phyloP scores from a whole-genome alignment of 2,329 filamentous ascomycete genomes.

The Verticillium dahliae region DNA sequence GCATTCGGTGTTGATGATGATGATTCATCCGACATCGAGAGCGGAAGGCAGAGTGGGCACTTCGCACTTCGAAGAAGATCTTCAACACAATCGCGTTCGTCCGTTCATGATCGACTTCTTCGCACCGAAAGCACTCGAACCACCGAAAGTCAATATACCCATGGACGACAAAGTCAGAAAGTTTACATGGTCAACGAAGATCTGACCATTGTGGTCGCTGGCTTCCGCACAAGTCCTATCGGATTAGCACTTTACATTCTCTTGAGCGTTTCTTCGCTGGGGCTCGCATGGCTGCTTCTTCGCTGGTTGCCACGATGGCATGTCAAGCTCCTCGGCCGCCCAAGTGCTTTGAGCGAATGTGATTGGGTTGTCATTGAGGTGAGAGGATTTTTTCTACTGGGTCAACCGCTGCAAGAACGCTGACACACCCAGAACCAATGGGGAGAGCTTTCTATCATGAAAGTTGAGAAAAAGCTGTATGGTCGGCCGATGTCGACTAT shows the following conservation, averaged over 20 bases:
- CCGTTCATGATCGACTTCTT: constrained; percentile 58
- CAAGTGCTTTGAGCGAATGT: constrained; percentile 64
- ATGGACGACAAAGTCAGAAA: constrained; percentile 73
- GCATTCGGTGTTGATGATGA: constrained; percentile 32
- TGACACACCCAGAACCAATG: constrained; percentile 68
- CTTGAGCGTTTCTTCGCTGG: constrained; percentile 66
- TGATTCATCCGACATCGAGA: constrained; percentile 28
- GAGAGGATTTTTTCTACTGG: constrained; percentile 17
- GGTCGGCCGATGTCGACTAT: constrained; percentile 52
- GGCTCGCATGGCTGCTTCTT: constrained; percentile 76
- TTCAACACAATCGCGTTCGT: constrained; percentile 51
- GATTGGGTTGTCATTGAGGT: constrained; percentile 90
- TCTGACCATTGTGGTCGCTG: constrained; percentile 86
- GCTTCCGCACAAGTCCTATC: constrained; percentile 70
- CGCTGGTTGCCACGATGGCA: constrained; percentile 89
- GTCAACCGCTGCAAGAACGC: background rate
- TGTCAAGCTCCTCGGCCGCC: constrained; percentile 65
- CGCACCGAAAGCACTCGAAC: constrained; percentile 66
- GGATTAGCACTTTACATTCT: constrained; percentile 64
- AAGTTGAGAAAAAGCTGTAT: constrained; percentile 50
- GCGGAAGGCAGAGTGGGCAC: constrained; percentile 34
- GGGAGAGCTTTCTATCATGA: constrained; percentile 80
- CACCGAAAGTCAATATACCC: constrained; percentile 54
- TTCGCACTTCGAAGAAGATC: constrained; percentile 53
- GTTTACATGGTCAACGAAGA: constrained; percentile 91